Evolutionary conservation across 768 basidiomycete species (phyloP), one percentile per base, ranked within the genome.

Genomic region (Mycena galopus): DNA sequence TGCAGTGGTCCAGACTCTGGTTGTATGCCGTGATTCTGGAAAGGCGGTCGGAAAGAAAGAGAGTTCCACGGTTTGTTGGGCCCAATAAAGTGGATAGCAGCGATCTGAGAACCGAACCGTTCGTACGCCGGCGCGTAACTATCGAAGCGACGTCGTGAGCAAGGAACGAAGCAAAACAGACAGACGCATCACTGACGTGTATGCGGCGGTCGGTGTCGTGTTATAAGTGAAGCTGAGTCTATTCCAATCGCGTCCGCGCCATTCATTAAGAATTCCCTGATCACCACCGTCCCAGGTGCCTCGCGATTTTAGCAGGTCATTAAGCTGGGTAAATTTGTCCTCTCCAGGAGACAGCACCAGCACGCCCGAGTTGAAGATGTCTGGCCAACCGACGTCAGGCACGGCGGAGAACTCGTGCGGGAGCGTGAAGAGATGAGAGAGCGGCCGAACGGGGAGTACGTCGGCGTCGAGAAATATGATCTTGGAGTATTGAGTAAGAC

Each of bases 211-310:
- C 21, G 98, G 98, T 3, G 98, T 99, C 19, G 97, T 98, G 82
- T 99, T 99, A 85, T 98, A 99, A 50, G 92, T 95, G 83, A 99
- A 99, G 80, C 96, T 96, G 76, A 99, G 91, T 76, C 96, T 89
- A 77, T 98, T 90, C 98, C 98, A 99, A 78, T 94, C 81, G 23
- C 81, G 81, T 35, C 92, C 91, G 75, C 94, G 87, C 96, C 96
- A 98, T 85, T 99, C 97, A 78, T 99, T 99, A 75, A 99, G 87
- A 73, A 98, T 84, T 19, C 98, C 98, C 81, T 99, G 98, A 83
- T 99, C 98, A n/a, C 96, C 98, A 11, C 98, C 98, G 78, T 98
- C 97, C 93, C 97, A 98, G 55, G 92, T 93, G 19, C 96, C 97
- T 77, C 92, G 93, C 21, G 90, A 83, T 72, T 91, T 89, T 72